These are phyloP conservation scores for Venturia aucupariae DNA, from an alignment of 2,329 filamentous ascomycete genomes.

Conservation along the genomic window DNA sequence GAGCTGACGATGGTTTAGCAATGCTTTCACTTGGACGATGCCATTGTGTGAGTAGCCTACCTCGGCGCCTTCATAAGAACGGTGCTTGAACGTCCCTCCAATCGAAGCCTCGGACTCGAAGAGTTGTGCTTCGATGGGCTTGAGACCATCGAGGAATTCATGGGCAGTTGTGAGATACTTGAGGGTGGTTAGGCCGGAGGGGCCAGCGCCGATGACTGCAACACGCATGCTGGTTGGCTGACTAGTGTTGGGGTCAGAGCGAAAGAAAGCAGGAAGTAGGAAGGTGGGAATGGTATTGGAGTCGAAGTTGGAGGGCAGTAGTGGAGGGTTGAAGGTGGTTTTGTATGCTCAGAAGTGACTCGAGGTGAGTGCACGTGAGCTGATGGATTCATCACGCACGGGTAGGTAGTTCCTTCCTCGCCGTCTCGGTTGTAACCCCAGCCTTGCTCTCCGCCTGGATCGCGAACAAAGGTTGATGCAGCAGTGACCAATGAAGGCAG, in stretches of 20 bases:
- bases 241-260: not conserved
- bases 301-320: not conserved
- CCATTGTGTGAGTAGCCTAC: not conserved
- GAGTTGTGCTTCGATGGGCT: constrained; percentile 15
- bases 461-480: not conserved
- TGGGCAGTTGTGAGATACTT: constrained; percentile 34
- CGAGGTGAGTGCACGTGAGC: no score
- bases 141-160: constrained; percentile 27
- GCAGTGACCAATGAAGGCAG: not conserved
- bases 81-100: constrained; percentile 9
- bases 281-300: not conserved
- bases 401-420: no score
- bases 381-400: not conserved
- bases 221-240: constrained; percentile 22
- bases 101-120: constrained; percentile 11
- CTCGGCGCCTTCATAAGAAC: constrained; percentile 12
- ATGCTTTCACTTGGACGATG: not conserved
- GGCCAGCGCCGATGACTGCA: constrained; percentile 37
- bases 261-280: not conserved
- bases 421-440: not conserved
- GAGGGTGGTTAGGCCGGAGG: constrained; percentile 35
- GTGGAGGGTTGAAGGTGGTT: not conserved
- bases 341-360: not conserved
- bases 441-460: not conserved
- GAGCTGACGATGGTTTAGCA: not conserved